Evolutionary conservation across 2,329 filamentous ascomycete species (phyloP), one percentile per base, ranked within the genome.

Genomic region (Lasiodiplodia gonubiensis): DNA sequence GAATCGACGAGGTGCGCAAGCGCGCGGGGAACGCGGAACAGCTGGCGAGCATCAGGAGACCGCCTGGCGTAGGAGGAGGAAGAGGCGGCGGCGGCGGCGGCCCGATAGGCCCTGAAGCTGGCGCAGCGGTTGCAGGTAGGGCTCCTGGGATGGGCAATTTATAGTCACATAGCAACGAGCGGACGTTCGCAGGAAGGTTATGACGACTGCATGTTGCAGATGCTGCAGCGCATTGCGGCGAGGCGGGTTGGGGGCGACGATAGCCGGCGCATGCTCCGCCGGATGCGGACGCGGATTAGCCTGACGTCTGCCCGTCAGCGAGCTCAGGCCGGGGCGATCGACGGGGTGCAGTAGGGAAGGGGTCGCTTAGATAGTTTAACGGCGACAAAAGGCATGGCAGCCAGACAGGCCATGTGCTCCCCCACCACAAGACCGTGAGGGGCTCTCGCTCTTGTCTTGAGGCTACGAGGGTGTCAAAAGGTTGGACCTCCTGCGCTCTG

Each of bases 1-100:
- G 89, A 72, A 90, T 97, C 46, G 95, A 98, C 77, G 90, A 96
- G 73, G 81, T 85, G 52, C 48, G 66, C 57, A 64, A 64, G 66
- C 57, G 66, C 33, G 59, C 65, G 53, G 65, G 65, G 39, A 55
- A 55, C 33, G n/a, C 51, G 52, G 65, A 61, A 49, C 46, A 52
- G 12, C 16, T 64, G 33, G 55, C 65, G 46, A 53, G 57, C 25
- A 68, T 68, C 39, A 59, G 66, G 53, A 54, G 66, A 57, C 66
- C 66, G 21, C 66, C 66, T 10, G 57, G 57, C 18, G 48, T 48
- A 11, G 55, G 39, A 33, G 53, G 64, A 27, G 39, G n/a, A n/a
- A 33, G 33, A 18, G 42, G 42, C 42, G 42, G 39, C 39, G 37
- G 61, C 33, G 49, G 61, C 25, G 49, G 18, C 61, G 59, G 11